Evolutionary conservation across 2,329 filamentous ascomycete species (phyloP).

Genomic region (Diplodia seriata): DNA sequence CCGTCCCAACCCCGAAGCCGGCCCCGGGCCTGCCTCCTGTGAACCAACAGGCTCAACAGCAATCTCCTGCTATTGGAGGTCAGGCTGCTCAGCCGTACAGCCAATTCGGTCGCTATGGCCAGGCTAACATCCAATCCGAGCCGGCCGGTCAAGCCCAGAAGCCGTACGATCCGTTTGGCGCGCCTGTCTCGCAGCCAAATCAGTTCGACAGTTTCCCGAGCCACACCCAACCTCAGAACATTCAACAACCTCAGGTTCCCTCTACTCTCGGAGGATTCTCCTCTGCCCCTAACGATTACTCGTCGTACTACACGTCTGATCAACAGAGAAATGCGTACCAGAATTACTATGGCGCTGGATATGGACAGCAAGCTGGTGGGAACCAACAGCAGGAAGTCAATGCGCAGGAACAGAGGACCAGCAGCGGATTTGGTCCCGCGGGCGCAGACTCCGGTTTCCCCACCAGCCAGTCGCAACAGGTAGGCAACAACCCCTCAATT

Average conservation of each 20-base stretch:
- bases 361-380: conserved; percentile 62
- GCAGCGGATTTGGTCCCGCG: conserved; percentile 72
- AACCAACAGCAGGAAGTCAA: conserved; percentile 69
- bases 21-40: conserved; percentile 68
- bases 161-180: conserved; percentile 84
- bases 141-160: conserved; percentile 72
- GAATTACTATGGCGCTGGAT: conserved; percentile 66
- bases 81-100: conserved; percentile 60
- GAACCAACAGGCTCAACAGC: conserved; percentile 57
- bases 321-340: conserved; percentile 76
- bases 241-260: conserved; percentile 61
- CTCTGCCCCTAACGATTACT: conserved; percentile 79
- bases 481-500: conserved; percentile 38
- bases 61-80: conserved; percentile 53
- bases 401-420: conserved; percentile 75
- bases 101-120: conserved; percentile 74
- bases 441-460: conserved; percentile 67
- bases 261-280: conserved; percentile 72
- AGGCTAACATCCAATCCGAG: conserved; percentile 66
- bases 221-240: conserved; percentile 63
- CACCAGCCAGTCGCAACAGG: conserved; percentile 67
- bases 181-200: conserved; percentile 65
- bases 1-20: conserved; percentile 61
- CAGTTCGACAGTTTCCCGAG: conserved; percentile 57
- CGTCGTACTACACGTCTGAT: conserved; percentile 82